Percentiles rank a stretch among this genome's conserved stretches.
Conservation (phyloP, 345 rosid genomes). For the Citrus mangshanensis region DNA sequence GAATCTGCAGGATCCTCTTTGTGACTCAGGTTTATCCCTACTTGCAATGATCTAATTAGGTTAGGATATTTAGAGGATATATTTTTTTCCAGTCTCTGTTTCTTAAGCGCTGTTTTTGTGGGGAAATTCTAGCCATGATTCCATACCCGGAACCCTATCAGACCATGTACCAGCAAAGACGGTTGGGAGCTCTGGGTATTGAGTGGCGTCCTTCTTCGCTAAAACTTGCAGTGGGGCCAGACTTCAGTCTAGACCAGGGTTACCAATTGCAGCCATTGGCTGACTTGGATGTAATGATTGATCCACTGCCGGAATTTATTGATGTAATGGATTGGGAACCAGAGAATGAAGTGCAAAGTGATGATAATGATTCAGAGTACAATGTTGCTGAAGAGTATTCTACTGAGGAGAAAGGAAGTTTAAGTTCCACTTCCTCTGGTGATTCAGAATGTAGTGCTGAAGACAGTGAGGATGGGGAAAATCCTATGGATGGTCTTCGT, state of each 20-base stretch:
- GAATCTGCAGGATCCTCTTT: conserved; percentile 97
- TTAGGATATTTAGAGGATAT: conserved; percentile 7
- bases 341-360: conserved; percentile 64
- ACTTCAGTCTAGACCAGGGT: conserved; percentile 77
- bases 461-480: conserved; percentile 60
- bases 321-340: conserved; percentile 97
- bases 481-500: conserved; percentile 54
- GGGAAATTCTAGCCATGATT: conserved; percentile 65
- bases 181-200: conserved; percentile 83
- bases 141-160: conserved; percentile 97
- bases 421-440: conserved; percentile 54
- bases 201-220: conserved; percentile 87
- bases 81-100: conserved; percentile 16
- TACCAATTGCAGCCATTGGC: conserved; percentile 84
- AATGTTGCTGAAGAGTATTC: conserved; percentile 78
- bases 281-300: conserved; percentile 69
- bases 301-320: conserved; percentile 78
- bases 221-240: conserved; percentile 82
- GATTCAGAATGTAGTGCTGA: conserved; percentile 58
- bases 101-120: conserved; percentile 17
- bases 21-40: conserved; percentile 78
- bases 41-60: conserved; percentile 4
- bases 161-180: conserved; percentile 88
- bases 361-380: conserved; percentile 96
- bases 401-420: conserved; percentile 66